These are phyloP conservation scores for Linum usitatissimum DNA, from an alignment of 345 rosid genomes.

Conservation along the genomic window DNA sequence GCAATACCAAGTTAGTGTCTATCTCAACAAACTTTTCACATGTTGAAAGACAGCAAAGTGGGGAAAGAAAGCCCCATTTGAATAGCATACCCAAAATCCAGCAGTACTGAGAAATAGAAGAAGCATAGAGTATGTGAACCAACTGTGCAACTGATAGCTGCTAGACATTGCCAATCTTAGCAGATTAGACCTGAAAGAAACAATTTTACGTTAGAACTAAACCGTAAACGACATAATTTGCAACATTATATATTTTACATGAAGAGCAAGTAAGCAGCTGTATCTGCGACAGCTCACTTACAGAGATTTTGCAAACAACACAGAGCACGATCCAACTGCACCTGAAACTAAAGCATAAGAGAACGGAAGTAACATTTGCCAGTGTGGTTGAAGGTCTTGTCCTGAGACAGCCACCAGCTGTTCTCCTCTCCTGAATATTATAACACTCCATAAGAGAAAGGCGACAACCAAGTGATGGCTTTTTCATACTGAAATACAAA, in stretches of 20 bases:
- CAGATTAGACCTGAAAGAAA: conserved; percentile 71
- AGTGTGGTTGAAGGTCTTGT: conserved; percentile 64
- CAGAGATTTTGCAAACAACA: conserved; percentile 97
- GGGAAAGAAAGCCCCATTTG: neutral
- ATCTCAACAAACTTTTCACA: neutral
- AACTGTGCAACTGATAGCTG: conserved; percentile 77
- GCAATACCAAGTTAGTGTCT: conserved; percentile 6
- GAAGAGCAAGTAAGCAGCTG: neutral
- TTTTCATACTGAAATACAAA: neutral
- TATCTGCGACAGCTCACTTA: conserved; percentile 31
- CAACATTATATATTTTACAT: neutral
- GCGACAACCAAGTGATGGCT: neutral
- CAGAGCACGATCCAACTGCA: conserved; percentile 95
- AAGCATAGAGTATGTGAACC: conserved; percentile 98
- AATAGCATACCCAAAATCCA: conserved; percentile 77
- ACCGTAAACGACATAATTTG: conserved; percentile 8
- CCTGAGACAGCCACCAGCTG: conserved; percentile 51
- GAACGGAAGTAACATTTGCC: conserved; percentile 87
- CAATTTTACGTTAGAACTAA: conserved; percentile 11
- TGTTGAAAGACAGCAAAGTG: neutral
- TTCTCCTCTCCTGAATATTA: conserved; percentile 74
- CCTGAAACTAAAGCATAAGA: conserved; percentile 97
- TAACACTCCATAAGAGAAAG: conserved; percentile 2
- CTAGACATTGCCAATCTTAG: conserved; percentile 87
- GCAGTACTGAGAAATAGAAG: conserved; percentile 95